A percentile compares a stretch with the other conserved stretches of the same genome.
phyloP scores from a whole-genome alignment of 495 filamentous ascomycete genomes.

The Recurvomyces mirabilis region DNA sequence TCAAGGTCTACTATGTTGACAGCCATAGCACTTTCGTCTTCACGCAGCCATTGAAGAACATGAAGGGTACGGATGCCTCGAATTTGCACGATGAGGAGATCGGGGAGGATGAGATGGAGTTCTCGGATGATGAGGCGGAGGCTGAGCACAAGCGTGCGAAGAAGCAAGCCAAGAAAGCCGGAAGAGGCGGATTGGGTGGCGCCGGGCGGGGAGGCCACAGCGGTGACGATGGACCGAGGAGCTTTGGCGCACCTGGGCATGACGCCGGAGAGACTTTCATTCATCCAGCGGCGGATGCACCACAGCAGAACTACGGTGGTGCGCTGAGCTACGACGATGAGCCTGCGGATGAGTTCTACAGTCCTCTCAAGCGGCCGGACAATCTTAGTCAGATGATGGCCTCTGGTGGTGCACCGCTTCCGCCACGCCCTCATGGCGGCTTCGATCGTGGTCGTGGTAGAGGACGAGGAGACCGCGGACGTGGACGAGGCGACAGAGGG shows the following conservation, averaged over 20 bases:
- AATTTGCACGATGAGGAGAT: conserved; percentile 91
- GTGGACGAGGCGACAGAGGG: conserved; percentile 39
- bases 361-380: conserved; percentile 19
- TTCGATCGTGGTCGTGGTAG: conserved; percentile 17
- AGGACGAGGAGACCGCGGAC: conserved; percentile 21
- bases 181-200: conserved; percentile 2
- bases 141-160: conserved; percentile 53
- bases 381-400: conserved; percentile 37
- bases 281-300: conserved; percentile 6
- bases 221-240: not conserved
- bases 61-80: conserved; percentile 83
- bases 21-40: conserved; percentile 68
- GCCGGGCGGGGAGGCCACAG: not conserved
- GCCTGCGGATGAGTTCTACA: conserved; percentile 16
- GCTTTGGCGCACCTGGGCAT: conserved; percentile 2
- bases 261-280: conserved; percentile 9
- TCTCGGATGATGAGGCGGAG: conserved; percentile 92
- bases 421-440: not conserved
- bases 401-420: conserved; percentile 3
- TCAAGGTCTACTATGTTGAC: conserved; percentile 64
- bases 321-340: conserved; percentile 19
- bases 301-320: conserved; percentile 12
- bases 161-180: conserved; percentile 16
- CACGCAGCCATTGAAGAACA: conserved; percentile 60
- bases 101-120: conserved; percentile 75